Conservation (phyloP, 148 eudicot species). For the Cornus kousa region DNA sequence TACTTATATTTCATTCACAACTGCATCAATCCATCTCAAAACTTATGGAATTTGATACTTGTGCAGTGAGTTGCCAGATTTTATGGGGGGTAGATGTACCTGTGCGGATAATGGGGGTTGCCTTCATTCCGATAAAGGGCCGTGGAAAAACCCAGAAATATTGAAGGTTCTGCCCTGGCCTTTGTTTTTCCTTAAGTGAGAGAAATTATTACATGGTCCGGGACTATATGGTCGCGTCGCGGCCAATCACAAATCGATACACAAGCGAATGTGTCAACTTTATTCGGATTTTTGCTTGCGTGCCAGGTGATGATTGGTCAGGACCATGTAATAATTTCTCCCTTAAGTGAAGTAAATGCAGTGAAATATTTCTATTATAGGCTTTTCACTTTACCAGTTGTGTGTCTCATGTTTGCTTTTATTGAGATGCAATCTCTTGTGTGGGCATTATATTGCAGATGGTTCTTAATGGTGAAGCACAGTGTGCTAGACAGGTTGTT, state of each 20-base stretch:
- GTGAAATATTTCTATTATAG: not conserved
- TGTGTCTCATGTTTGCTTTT: not conserved
- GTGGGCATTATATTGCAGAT: constrained; percentile 27
- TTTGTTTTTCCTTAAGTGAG: not conserved
- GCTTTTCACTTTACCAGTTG: not conserved
- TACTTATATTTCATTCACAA: not conserved
- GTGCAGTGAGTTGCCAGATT: constrained; percentile 87
- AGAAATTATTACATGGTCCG: too few relatives aligned
- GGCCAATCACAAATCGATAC: too few relatives aligned
- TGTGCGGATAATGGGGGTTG: constrained; percentile 88
- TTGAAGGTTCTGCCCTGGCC: constrained; percentile 51
- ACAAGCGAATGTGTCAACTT: too few relatives aligned
- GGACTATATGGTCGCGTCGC: too few relatives aligned
- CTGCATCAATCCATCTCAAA: not conserved
- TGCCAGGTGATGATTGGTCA: too few relatives aligned
- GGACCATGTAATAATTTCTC: too few relatives aligned
- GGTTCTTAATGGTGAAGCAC: constrained; percentile 49
- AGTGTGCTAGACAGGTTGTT: constrained; percentile 62
- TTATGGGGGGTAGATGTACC: constrained; percentile 84
- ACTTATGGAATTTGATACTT: constrained; percentile 3
- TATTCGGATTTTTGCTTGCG: too few relatives aligned
- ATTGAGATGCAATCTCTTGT: constrained; percentile 6
- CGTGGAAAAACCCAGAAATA: constrained; percentile 87
- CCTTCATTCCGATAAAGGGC: constrained; percentile 87
- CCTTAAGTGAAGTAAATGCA: not conserved